Evolutionary conservation across 2,329 filamentous ascomycete species (phyloP), one percentile per base, ranked within the genome.

Genomic region (Colletotrichum sansevieriae): DNA sequence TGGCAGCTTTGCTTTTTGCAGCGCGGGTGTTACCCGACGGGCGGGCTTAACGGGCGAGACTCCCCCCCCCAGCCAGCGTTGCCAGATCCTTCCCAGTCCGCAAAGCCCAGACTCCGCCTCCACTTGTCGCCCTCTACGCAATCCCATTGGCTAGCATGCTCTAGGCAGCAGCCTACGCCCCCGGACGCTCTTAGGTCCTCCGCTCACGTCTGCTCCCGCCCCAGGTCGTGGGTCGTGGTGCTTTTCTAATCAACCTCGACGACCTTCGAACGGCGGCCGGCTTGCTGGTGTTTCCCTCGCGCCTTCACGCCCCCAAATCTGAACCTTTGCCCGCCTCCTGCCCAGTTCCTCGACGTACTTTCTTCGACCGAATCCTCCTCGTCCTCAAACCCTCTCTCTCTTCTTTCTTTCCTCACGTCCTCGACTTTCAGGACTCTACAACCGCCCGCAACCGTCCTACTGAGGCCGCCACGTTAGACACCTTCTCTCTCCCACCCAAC

Each of bases 161-260:
- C 74, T 70, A 78, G 77, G 77, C 77, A 78, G 76, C 77, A 79
- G 77, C 73, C 73, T 72, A 29, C 52, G 61, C 71, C 64, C 37
- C 72, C 68, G 72, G 76, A 74, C 74, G 55, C 55, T 41, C 70
- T 60, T 66, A 47, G 43, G 39, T 65, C 58, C 52, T 65, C 58
- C 52, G 62, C 61, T 65, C 65, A 54, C 41, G 41, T 62, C 41
- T 13, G 13, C 37, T 39, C 13, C 13, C 18, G n/a, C n/a, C n/a
- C n/a, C 29, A 52, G 15, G 55, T 39, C 60, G 56, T 47, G 25
- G 25, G 25, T 25, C 25, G 25, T 63, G 39, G 35, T 65, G 63
- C 61, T 73, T 71, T 72, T 71, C 70, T 64, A 70, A 69, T 56
- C 68, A 70, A 62, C 59, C 66, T 72, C 66, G 67, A 63, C 13